Base-by-base conservation (phyloP, 1,284 basidiomycete species). In the Trichosporon sp. region DNA sequence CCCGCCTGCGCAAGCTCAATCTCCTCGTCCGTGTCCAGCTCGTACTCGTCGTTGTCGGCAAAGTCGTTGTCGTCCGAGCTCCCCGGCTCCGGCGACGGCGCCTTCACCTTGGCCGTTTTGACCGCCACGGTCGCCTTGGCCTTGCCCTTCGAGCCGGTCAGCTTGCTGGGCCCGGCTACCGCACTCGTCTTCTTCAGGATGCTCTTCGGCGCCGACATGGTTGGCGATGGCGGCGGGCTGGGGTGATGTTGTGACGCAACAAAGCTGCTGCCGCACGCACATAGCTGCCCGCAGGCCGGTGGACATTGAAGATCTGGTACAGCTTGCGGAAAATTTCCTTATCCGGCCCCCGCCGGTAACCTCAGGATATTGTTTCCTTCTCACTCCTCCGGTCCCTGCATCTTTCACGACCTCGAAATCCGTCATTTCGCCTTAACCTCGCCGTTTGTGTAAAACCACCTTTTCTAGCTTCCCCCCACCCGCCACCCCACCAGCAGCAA, bases 21-120 rank as follows among this genome's bases (percentile, higher is more conserved):
- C 70, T 72, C 71, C 35, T 72, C 71, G 51, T 70, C 71, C 21
- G 69, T 72, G 64, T 72, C 63, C 5, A 51, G 64, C 65, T 72
- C 71, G 8, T 66, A 65, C 27, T 58, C 70, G 23, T 70, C 64
- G 47, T 66, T 65, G 38, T 70, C 69, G 34, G 34, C 65, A 34
- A 69, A 68, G 32, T 68, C 71, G 44, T 70, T 65, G 62, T 64
- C 64, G 34, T 69, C 67, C 15, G 51, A 64, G 6, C 25, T 62
- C 34, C 31, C 53, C 32, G 58, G 64, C 35, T 47, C 65, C 65
- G 15, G 51, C 44, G 47, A 34, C n/a, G 32, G 66, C 70, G n/a
- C 56, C 65, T 72, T 70, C 25, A 31, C 44, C 34, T 67, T 68
- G 32, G 25, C 58, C 62, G 51, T 64, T 29, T 64, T 35, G 60